These are phyloP conservation scores for Pythium phragmiticola DNA, from an alignment of 352 stramenopile species.

Conservation along the genomic window DNA sequence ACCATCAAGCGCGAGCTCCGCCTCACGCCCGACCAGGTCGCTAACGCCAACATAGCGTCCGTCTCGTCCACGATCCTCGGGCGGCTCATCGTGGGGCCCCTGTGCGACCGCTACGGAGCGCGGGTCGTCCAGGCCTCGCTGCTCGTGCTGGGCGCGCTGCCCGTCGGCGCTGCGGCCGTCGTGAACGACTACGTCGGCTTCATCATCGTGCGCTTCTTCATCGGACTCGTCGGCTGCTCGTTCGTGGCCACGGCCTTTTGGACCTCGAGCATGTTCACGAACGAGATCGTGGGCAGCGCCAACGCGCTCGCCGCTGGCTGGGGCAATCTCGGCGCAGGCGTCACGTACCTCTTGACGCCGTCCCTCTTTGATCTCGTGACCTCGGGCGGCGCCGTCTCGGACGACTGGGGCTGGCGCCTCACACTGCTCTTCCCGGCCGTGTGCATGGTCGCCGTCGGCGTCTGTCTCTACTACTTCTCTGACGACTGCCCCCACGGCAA, in stretches of 20 bases:
- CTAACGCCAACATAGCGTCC: conserved; percentile 89
- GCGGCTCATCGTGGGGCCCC: conserved; percentile 85
- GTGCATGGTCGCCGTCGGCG: conserved; percentile 73
- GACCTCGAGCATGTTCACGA: conserved; percentile 92
- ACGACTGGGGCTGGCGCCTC: conserved; percentile 84
- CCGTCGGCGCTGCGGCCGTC: conserved; percentile 72
- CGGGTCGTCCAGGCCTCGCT: conserved; percentile 77
- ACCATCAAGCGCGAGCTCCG: conserved; percentile 86
- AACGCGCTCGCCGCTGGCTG: conserved; percentile 92
- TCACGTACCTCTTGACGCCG: conserved; percentile 85
- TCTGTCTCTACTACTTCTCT: conserved; percentile 73
- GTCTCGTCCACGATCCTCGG: conserved; percentile 90
- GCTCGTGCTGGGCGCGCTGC: conserved; percentile 71
- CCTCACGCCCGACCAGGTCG: conserved; percentile 84
- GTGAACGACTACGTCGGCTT: conserved; percentile 66
- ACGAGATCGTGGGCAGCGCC: conserved; percentile 90
- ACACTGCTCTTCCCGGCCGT: conserved; percentile 68
- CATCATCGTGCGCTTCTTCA: conserved; percentile 92
- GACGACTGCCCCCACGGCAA: conserved; percentile 94
- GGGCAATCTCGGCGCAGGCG: conserved; percentile 92
- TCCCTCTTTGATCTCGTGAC: conserved; percentile 88
- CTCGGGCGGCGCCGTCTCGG: conserved; percentile 80
- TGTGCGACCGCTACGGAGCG: conserved; percentile 92
- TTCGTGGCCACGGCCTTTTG: conserved; percentile 95
- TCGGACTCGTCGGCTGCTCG: conserved; percentile 90